Conservation (phyloP, 2,329 filamentous ascomycete genomes). For the Hortaea werneckii region DNA sequence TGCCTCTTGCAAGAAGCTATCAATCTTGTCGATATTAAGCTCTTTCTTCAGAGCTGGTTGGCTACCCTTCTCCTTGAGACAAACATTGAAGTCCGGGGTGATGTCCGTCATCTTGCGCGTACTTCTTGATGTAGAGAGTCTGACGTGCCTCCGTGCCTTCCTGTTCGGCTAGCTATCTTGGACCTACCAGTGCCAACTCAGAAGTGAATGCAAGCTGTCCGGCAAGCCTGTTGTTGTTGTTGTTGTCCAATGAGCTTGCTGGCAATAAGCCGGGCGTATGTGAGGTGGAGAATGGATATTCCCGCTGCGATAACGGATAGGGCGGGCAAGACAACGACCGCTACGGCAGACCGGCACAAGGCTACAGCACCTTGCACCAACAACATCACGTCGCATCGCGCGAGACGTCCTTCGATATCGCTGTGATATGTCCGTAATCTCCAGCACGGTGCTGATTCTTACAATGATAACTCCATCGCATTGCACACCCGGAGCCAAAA, state of each 20-base stretch:
- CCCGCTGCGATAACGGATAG: neutral
- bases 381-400: neutral
- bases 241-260: too few species aligned
- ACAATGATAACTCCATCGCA: neutral
- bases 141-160: neutral
- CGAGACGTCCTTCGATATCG: neutral
- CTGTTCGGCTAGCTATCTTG: neutral
- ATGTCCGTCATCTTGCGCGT: conserved; percentile 38
- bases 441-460: neutral
- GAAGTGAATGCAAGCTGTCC: neutral
- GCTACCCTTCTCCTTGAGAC: conserved; percentile 49
- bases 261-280: neutral
- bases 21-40: conserved; percentile 42
- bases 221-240: neutral
- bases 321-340: neutral
- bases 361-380: neutral
- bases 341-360: neutral
- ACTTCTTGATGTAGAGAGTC: neutral
- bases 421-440: neutral
- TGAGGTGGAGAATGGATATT: neutral
- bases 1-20: conserved; percentile 88
- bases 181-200: neutral
- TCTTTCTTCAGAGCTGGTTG: conserved; percentile 37
- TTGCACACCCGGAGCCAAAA: too few species aligned
- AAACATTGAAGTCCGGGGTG: conserved; percentile 58